Base-by-base conservation (phyloP, 1,284 basidiomycete species). In the Schizophyllum amplum region DNA sequence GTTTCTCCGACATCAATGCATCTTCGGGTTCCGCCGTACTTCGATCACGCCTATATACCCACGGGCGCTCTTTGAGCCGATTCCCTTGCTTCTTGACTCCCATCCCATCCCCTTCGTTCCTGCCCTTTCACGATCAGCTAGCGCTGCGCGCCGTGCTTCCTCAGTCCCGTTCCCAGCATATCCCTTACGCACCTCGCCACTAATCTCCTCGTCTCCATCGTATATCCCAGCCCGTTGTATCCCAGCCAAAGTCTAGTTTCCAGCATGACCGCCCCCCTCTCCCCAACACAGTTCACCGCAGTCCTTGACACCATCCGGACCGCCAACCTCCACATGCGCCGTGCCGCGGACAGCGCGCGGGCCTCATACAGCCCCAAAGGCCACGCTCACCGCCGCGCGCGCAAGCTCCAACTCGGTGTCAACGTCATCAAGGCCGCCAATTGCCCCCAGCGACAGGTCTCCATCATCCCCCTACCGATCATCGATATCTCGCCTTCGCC, bases 371-470 rank as follows among this genome's bases (percentile, higher is more conserved):
- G 55, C 6, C 73, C 67, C 13, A 77, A 75, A 0, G 60, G 69
- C 60, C 76, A 76, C 63, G 80, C 80, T 0, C 75, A 73, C 52
- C 71, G 65, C 2, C 75, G 69, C 24, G 82, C 82, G 7, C 60
- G 59, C 20, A 60, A 63, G 23, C 71, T 76, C 13, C 70, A 73
- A 9, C 75, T 83, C 6, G 61, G 59, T 25, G 67, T 84, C 49
- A 69, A 79, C 64, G 72, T 73, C 24, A 54, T 62, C 7, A 69
- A 68, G 42, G 82, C 82, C 0, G 63, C 67, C 22, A 68, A 65
- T 6, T 75, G 74, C 56, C 71, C 75, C 1, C 66, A 67, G 15
- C 63, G 59, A 22, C 60, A 68, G 5, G 68, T 82, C 56, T 76
- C 75, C 56, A 48, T 58, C 0, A 56, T 71, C 3, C 74, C 79